phyloP scores from a whole-genome alignment of 805 yeast genomes.

The Candida morakotiae region DNA sequence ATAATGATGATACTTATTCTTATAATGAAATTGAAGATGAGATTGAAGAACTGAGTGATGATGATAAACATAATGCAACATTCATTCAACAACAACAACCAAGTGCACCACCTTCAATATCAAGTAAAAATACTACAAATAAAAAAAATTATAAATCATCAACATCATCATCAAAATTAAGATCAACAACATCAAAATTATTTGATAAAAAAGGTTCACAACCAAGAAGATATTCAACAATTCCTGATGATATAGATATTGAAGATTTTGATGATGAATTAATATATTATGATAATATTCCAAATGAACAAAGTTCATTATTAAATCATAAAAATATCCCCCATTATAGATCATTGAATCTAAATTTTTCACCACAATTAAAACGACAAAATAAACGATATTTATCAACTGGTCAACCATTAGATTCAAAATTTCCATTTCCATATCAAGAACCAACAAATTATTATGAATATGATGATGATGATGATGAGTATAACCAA shows the following conservation, averaged over 20 bases:
- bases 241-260: conserved; percentile 57
- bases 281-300: conserved; percentile 40
- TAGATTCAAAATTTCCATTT: conserved; percentile 20
- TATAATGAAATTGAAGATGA: conserved; percentile 22
- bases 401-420: conserved; percentile 33
- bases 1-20: conserved; percentile 18
- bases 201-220: conserved; percentile 73
- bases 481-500: conserved; percentile 40
- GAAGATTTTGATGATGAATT: conserved; percentile 54
- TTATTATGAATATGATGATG: conserved; percentile 26
- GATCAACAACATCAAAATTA: conserved; percentile 69
- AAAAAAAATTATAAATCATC: conserved; percentile 26
- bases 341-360: conserved; percentile 38
- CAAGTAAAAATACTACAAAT: conserved; percentile 20
- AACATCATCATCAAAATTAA: conserved; percentile 39
- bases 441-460: conserved; percentile 19
- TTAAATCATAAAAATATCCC: conserved; percentile 30
- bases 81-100: conserved; percentile 1
- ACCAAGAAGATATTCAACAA: conserved; percentile 68
- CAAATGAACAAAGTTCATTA: conserved; percentile 28
- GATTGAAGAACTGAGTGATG: conserved; percentile 25
- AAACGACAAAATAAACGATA: conserved; percentile 27
- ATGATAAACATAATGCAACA: conserved; percentile 14
- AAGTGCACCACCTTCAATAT: conserved; percentile 7
- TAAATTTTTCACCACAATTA: conserved; percentile 24